Percentiles rank a stretch among this genome's conserved stretches.
Evolutionary conservation across 2,329 filamentous ascomycete species (phyloP).

Genomic region (Fusarium agapanthi): DNA sequence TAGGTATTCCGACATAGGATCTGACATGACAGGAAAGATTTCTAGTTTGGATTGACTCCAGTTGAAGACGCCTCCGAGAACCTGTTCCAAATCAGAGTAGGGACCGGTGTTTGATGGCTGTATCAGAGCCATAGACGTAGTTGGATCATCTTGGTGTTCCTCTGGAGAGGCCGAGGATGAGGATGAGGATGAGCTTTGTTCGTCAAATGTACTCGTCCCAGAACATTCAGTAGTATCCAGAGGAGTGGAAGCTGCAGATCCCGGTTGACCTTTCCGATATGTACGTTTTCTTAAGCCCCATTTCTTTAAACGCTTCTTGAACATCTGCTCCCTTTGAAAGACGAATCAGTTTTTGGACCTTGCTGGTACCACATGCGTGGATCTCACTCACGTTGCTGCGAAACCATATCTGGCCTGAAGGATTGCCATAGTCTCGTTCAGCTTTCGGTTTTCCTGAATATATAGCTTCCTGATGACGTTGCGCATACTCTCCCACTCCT

Average conservation of each 20-base stretch:
- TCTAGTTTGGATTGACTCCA: slow-evolving; percentile 50
- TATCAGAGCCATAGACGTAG: slow-evolving; percentile 30
- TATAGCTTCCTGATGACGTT: slow-evolving; percentile 47
- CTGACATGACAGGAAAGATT: slow-evolving; percentile 35
- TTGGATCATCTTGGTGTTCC: slow-evolving; percentile 19
- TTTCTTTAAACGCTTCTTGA: slow-evolving; percentile 51
- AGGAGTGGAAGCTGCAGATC: slow-evolving; percentile 36
- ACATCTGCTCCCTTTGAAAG: slow-evolving; percentile 49
- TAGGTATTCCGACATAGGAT: slow-evolving; percentile 50
- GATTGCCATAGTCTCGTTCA: slow-evolving; percentile 50
- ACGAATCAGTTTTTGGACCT: slow-evolving; percentile 20
- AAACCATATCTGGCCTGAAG: slow-evolving; percentile 48
- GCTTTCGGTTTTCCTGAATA: slow-evolving; percentile 48
- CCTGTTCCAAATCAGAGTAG: slow-evolving; percentile 44
- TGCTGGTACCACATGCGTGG: neutral
- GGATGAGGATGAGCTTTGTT: slow-evolving; percentile 22
- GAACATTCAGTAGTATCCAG: slow-evolving; percentile 19
- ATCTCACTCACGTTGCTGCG: slow-evolving; percentile 48
- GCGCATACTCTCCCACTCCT: slow-evolving; percentile 47
- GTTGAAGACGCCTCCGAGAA: slow-evolving; percentile 47
- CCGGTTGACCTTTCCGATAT: slow-evolving; percentile 44
- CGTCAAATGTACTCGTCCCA: slow-evolving; percentile 19
- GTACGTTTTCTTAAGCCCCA: slow-evolving; percentile 50
- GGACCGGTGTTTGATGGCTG: slow-evolving; percentile 38
- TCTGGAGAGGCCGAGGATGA: slow-evolving; percentile 25